Evolutionary conservation across 1,284 basidiomycete genomes (phyloP), one percentile per base, ranked within the genome.

Genomic region (Sporisorium exsertum): DNA sequence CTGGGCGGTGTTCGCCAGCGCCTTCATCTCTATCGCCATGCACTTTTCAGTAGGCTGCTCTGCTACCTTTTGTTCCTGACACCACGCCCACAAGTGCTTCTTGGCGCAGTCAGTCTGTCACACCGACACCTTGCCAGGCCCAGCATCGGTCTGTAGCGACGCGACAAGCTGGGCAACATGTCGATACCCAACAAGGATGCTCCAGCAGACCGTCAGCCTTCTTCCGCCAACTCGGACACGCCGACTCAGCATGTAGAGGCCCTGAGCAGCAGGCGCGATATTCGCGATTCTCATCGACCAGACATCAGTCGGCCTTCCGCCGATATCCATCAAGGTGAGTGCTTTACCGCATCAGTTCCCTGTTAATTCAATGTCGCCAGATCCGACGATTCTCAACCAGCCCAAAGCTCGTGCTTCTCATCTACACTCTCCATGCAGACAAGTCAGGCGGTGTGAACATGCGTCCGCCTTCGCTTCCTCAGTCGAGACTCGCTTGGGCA

Each of bases 401-500:
- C 40, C 29, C 7, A 6, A 3, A 18, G 22, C 56, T 40, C 32
- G 24, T 43, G 42, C 22, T 22, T 33, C 20, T 20, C 20, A 42
- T 24, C 53, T 12, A 22, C 58, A 22, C n/a, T 33, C 13, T 13
- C 9, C 27, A 10, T 22, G 26, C 29, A 57, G 58, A 52, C 29
- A 53, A 45, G 8, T 22, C 5, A 10, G 43, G 52, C 24, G 33
- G 32, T 43, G 26, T 43, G 35, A 64, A 54, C 26, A 70, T 60
- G 67, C 67, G 61, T 9, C 61, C 62, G 15, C 67, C 58, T 5
- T 54, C 47, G 16, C 58, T 18, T 15, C 67, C 53, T 20, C 42
- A 59, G 1, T 46, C 58, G 5, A 18, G 52, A 42, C 15, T n/a
- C 22, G 16, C 12, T 1, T 10, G 7, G 5, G 9, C 32, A 6